phyloP scores from a whole-genome alignment of 192 early-diverging fungal genomes.

The Coemansia sp. region DNA sequence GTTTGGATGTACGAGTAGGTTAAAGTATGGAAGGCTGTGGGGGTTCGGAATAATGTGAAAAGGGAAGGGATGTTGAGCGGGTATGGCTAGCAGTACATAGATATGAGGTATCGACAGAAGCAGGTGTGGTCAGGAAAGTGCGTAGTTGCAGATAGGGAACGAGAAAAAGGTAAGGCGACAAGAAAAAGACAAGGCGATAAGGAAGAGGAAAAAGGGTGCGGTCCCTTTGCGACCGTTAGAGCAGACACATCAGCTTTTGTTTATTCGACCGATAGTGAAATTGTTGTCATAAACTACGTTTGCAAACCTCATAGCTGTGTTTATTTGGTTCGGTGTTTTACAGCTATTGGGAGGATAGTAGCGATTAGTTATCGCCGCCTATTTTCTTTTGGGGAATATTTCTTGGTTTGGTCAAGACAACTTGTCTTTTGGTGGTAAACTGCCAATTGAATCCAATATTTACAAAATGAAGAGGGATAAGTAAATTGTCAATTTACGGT shows the following conservation, averaged over 20 bases:
- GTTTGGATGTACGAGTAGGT: not conserved
- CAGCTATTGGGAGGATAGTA: not conserved
- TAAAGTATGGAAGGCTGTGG: not conserved
- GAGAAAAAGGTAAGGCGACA: not conserved
- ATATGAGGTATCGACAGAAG: not conserved
- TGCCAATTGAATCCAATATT: too few species aligned
- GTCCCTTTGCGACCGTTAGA: too few species aligned
- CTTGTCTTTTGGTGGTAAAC: too few species aligned
- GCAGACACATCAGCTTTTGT: not conserved
- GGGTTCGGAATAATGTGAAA: not conserved
- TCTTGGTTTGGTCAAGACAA: too few species aligned
- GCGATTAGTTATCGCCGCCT: not conserved
- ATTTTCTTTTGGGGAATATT: not conserved
- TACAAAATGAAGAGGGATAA: too few species aligned
- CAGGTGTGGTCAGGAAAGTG: not conserved
- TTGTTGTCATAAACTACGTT: constrained; percentile 11
- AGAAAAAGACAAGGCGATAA: not conserved
- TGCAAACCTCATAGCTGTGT: not conserved
- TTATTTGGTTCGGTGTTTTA: not conserved
- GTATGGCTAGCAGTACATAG: constrained; percentile 16
- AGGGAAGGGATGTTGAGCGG: not conserved
- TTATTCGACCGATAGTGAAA: not conserved
- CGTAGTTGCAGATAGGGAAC: not conserved
- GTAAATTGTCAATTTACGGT: too few species aligned
- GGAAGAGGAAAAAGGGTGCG: not conserved